These are phyloP conservation scores for Comarum palustre DNA, from an alignment of 306 rosid genomes.

Conservation along the genomic window DNA sequence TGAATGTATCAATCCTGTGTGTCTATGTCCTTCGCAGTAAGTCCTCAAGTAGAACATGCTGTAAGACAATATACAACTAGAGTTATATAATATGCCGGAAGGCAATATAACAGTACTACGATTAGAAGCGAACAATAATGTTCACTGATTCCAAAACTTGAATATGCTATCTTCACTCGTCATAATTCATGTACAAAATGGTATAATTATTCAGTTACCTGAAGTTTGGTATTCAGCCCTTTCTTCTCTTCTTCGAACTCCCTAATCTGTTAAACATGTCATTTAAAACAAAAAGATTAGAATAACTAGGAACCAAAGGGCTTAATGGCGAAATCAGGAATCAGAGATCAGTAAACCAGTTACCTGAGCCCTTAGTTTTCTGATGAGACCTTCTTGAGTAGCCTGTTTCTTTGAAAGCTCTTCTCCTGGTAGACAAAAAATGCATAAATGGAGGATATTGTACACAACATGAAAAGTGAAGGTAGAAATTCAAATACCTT, in stretches of 20 bases:
- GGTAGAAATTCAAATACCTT: slow-evolving; percentile 50
- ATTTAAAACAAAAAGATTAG: slow-evolving; percentile 26
- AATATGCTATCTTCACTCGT: slow-evolving; percentile 4
- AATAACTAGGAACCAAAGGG: slow-evolving; percentile 20
- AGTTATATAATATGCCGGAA: neutral
- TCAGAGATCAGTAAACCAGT: slow-evolving; percentile 18
- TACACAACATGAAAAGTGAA: neutral
- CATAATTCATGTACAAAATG: slow-evolving; percentile 7
- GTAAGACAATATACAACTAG: neutral
- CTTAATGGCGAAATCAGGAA: slow-evolving; percentile 20
- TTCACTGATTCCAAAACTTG: neutral
- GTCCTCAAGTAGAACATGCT: slow-evolving; percentile 1
- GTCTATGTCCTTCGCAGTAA: neutral
- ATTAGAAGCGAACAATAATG: neutral
- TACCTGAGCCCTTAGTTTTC: slow-evolving; percentile 95
- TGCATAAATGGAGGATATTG: slow-evolving; percentile 7
- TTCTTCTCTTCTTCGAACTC: slow-evolving; percentile 99
- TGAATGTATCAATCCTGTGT: neutral
- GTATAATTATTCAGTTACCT: slow-evolving; percentile 54
- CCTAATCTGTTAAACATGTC: slow-evolving; percentile 81
- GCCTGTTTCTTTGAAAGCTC: slow-evolving; percentile 99
- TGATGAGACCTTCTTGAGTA: slow-evolving; percentile 82
- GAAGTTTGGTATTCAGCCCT: slow-evolving; percentile 80
- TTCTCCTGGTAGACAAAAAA: slow-evolving; percentile 65
- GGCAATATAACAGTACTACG: neutral